Conservation (phyloP, 129 eudicot species). For the Kitagawia praeruptora region DNA sequence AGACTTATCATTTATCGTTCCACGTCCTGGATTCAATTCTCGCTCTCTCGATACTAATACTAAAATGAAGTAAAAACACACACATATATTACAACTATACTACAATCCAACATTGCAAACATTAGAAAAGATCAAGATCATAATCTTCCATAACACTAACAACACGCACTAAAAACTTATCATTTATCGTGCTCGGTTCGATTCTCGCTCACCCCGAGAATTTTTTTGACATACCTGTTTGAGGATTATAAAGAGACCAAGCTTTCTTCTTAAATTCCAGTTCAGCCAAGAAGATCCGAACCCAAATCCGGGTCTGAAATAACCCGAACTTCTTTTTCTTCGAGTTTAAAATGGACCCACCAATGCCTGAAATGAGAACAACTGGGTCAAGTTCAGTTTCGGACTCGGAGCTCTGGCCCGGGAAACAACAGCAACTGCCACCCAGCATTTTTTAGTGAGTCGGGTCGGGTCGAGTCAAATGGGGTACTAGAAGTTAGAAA, state of each 20-base stretch:
- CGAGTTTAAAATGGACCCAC: constrained; percentile 65
- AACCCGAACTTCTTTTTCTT: constrained; percentile 39
- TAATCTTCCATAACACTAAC: background rate
- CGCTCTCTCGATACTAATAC: too few relatives aligned
- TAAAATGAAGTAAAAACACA: too few relatives aligned
- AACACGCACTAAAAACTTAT: too few relatives aligned
- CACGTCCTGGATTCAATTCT: too few relatives aligned
- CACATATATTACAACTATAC: background rate
- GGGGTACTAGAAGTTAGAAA: background rate
- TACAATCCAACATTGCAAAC: background rate
- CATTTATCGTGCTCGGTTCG: too few relatives aligned
- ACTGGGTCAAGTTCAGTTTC: constrained; percentile 64
- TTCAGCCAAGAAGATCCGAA: constrained; percentile 72
- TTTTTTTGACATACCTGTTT: constrained; percentile 36
- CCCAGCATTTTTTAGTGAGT: constrained; percentile 16
- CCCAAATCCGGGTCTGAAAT: constrained; percentile 70
- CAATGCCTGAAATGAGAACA: constrained; percentile 67
- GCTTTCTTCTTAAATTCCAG: constrained; percentile 65
- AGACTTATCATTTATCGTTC: too few relatives aligned
- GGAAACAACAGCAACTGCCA: constrained; percentile 40
- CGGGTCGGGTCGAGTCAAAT: background rate
- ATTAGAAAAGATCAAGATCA: background rate
- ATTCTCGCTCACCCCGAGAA: too few relatives aligned
- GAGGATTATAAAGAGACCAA: constrained; percentile 68
- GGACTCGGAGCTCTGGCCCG: constrained; percentile 26